phyloP scores from a whole-genome alignment of 2,329 filamentous ascomycete species.

The Aspergillus sp. region DNA sequence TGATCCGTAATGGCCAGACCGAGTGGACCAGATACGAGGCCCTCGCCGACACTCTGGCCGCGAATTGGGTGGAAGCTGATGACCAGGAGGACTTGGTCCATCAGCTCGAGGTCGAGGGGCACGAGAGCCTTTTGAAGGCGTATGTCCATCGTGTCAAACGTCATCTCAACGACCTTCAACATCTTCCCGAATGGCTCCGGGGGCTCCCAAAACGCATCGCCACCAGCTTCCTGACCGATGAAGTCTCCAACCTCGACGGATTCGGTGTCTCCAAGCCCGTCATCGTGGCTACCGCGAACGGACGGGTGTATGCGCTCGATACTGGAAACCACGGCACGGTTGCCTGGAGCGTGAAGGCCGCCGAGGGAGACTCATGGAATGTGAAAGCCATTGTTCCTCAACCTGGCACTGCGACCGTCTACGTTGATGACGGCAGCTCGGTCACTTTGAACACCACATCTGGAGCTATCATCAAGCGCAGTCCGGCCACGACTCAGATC shows the following conservation, averaged over 20 bases:
- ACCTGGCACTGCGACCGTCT: slow-evolving; percentile 59
- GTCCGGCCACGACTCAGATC: slow-evolving; percentile 24
- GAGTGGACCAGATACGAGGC: slow-evolving; percentile 82
- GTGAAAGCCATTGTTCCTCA: slow-evolving; percentile 67
- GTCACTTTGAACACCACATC: slow-evolving; percentile 50
- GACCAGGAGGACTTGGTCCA: slow-evolving; percentile 72
- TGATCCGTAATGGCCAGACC: slow-evolving; percentile 77
- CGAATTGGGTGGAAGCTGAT: slow-evolving; percentile 75
- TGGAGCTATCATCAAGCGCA: slow-evolving; percentile 40
- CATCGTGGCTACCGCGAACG: slow-evolving; percentile 74
- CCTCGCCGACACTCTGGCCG: slow-evolving; percentile 74
- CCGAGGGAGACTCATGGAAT: slow-evolving; percentile 62
- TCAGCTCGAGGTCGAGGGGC: slow-evolving; percentile 80
- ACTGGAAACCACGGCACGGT: slow-evolving; percentile 71
- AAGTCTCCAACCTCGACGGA: slow-evolving; percentile 53
- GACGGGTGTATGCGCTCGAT: slow-evolving; percentile 77
- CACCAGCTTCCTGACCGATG: slow-evolving; percentile 57
- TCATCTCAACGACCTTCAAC: slow-evolving; percentile 72
- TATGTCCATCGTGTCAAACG: slow-evolving; percentile 84
- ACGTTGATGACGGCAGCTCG: slow-evolving; percentile 61
- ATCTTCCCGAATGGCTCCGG: slow-evolving; percentile 70
- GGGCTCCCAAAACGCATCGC: slow-evolving; percentile 68
- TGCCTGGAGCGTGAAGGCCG: slow-evolving; percentile 70
- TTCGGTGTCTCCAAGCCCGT: slow-evolving; percentile 90
- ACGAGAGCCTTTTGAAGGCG: slow-evolving; percentile 75